Conservation (phyloP, 1,284 basidiomycete species). For the Ustilago lituana region DNA sequence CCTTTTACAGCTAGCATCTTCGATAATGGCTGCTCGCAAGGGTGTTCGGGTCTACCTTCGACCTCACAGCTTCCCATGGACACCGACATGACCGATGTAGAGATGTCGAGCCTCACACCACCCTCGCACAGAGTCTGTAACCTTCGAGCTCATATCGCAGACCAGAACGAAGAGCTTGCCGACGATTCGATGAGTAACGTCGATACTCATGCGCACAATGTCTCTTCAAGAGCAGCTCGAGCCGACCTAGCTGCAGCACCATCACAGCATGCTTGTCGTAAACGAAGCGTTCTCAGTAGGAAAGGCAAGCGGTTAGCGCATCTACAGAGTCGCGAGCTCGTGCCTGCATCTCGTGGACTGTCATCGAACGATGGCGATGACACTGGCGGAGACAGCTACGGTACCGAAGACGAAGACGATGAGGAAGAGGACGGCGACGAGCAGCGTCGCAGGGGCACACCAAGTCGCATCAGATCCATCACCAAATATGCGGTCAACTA, state of each 20-base stretch:
- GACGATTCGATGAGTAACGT: conserved; percentile 33
- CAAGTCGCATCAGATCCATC: conserved; percentile 43
- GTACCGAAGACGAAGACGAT: conserved; percentile 21
- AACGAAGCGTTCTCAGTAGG: conserved; percentile 42
- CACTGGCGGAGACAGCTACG: conserved; percentile 18
- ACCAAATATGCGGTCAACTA: conserved; percentile 53
- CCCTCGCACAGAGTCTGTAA: conserved; percentile 26
- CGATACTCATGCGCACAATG: conserved; percentile 6
- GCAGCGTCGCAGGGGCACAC: conserved; percentile 11
- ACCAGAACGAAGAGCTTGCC: conserved; percentile 17
- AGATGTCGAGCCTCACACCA: conserved; percentile 50
- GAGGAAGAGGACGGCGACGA: conserved; percentile 22
- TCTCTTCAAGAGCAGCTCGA: background rate
- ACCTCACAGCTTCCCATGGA: conserved; percentile 14
- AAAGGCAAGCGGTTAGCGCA: conserved; percentile 47
- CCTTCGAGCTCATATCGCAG: conserved; percentile 1
- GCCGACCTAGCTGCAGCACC: conserved; percentile 1
- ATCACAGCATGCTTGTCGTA: conserved; percentile 23
- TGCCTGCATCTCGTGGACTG: conserved; percentile 11
- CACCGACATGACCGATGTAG: conserved; percentile 41
- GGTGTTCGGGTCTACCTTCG: conserved; percentile 12
- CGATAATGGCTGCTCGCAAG: conserved; percentile 5
- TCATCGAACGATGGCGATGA: background rate
- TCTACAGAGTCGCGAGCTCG: conserved; percentile 37
- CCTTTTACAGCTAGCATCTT: conserved; percentile 39